A percentile compares a stretch with the other conserved stretches of the same genome.
These are phyloP conservation scores for Corymbia citriodora DNA, from an alignment of 441 rosid genomes.

Conservation along the genomic window DNA sequence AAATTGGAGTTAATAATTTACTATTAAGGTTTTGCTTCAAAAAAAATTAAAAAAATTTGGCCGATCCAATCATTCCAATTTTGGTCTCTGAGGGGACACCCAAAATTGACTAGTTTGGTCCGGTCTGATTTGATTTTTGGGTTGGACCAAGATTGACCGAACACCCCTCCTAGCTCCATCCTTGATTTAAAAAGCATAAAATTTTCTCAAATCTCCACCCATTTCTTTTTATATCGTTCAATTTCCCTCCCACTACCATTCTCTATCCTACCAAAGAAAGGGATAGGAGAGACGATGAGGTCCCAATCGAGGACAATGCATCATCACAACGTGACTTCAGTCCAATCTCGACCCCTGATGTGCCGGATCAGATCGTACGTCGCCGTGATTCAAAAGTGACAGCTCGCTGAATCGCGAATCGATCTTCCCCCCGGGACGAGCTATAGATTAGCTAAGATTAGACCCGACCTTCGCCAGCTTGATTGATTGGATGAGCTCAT, in stretches of 20 bases:
- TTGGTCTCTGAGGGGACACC: neutral
- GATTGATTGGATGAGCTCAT: neutral
- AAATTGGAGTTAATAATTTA: neutral
- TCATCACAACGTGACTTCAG: neutral
- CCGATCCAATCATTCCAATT: neutral
- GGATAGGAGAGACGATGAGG: fast-evolving
- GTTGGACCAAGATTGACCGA: neutral
- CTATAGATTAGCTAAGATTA: neutral
- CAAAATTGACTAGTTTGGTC: fast-evolving
- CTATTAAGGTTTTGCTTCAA: no score
- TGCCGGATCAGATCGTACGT: neutral
- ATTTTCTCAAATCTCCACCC: neutral
- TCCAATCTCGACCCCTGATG: neutral
- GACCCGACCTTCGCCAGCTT: neutral
- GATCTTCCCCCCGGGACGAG: neutral
- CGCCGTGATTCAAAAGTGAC: neutral
- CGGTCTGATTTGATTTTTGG: neutral
- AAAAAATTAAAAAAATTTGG: no score
- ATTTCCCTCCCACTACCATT: no score
- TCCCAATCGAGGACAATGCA: neutral
- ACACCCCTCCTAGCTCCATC: neutral
- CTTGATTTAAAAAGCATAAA: neutral
- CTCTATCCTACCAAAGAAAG: neutral
- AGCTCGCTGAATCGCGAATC: neutral
- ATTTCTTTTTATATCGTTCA: no score